Evolutionary conservation across 768 basidiomycete genomes (phyloP), one percentile per base, ranked within the genome.

Genomic region (Boletus speciosus): DNA sequence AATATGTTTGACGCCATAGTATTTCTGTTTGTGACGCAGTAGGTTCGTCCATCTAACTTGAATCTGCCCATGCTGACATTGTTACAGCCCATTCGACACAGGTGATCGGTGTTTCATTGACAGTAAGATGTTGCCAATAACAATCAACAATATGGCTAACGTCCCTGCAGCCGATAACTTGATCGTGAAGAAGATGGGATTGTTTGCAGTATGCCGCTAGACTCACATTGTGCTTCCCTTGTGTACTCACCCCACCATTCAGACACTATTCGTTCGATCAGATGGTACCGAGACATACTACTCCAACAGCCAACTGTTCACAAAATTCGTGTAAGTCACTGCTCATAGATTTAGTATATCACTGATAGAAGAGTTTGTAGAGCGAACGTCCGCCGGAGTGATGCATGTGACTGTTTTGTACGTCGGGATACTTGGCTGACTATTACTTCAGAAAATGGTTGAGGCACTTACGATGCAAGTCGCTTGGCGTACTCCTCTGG

Each of bases 21-120:
- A 79, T 88, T 92, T 66, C 68, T 90, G 58, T 90, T 90, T 65
- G 88, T 90, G 38, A 85, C 88, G 3, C 90, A 92, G 88, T 89
- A 57, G 59, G 87, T 74, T 27, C n/a, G 41, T 41, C 41, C 11
- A n/a, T 35, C 39, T 35, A 12, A 29, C 34, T 43, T n/a, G n/a
- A 32, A 44, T n/a, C n/a, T 40, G 19, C 37, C 14, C 43, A 51
- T 51, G 25, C 47, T 60, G 32, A 60, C 36, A 44, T 23, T 27
- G 4, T 31, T 32, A 25, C 23, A 89, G 86, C 66, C 88, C 88
- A 4, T 90, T 84, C 58, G 88, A 90, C 61, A 88, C 88, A 23
- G 89, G 89, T 11, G 90, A 91, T 70, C 80, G 90, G n/a, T 83
- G 84, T 60, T 84, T 90, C 62, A 83, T 91, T 57, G 85, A 85